A percentile compares a stretch with the other conserved stretches of the same genome.
Conservation (phyloP, 169 alveolate genomes). For the Plasmodium yoelii region DNA sequence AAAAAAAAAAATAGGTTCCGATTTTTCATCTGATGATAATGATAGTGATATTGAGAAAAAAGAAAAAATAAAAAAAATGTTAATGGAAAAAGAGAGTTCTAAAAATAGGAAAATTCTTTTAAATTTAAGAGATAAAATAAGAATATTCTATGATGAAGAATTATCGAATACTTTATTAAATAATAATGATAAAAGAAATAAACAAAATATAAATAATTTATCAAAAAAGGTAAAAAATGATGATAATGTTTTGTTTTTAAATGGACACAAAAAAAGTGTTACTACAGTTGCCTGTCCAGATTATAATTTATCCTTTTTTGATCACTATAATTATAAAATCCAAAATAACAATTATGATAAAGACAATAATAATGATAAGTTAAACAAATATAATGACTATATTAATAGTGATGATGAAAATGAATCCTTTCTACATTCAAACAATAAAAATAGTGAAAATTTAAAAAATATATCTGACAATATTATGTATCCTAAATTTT, state of each 20-base stretch:
- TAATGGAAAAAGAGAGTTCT: slow-evolving; percentile 44
- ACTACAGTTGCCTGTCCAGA: slow-evolving; percentile 72
- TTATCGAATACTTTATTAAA: slow-evolving; percentile 16
- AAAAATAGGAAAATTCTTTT: slow-evolving; percentile 20
- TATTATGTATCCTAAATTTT: slow-evolving; percentile 36
- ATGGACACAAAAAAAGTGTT: slow-evolving; percentile 72
- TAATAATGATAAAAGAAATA: slow-evolving; percentile 12
- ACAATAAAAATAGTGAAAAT: not conserved
- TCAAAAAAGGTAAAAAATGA: not conserved
- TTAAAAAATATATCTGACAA: not conserved
- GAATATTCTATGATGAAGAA: slow-evolving; percentile 45
- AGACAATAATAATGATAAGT: not conserved
- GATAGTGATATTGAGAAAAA: slow-evolving; percentile 26
- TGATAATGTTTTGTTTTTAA: slow-evolving; percentile 36
- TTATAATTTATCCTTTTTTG: slow-evolving; percentile 51
- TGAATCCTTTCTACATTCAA: not conserved
- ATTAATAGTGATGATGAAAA: not conserved
- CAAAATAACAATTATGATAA: not conserved
- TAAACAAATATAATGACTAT: slow-evolving; percentile 5
- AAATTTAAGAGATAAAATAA: slow-evolving; percentile 61
- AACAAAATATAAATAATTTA: slow-evolving; percentile 11
- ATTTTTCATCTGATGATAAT: slow-evolving; percentile 13
- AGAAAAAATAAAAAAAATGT: slow-evolving; percentile 38
- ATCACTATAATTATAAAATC: slow-evolving; percentile 37
- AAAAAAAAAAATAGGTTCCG: slow-evolving; percentile 1